Percentiles rank a stretch among this genome's conserved stretches.
These are phyloP conservation scores for Thalassiosira profunda DNA, from an alignment of 108 stramenopile species.

Conservation along the genomic window DNA sequence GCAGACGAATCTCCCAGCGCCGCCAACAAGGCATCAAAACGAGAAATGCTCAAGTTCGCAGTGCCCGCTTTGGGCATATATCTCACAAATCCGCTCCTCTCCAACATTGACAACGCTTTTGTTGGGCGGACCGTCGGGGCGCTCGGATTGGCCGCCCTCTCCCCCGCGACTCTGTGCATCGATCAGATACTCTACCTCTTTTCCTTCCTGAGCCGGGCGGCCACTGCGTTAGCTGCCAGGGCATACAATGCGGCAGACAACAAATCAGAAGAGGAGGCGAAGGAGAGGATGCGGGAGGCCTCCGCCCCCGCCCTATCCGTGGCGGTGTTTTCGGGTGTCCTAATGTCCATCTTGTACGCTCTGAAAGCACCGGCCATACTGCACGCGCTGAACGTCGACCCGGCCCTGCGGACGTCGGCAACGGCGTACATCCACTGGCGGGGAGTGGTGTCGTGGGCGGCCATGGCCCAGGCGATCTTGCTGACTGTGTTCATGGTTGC, in stretches of 20 bases:
- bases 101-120: slow-evolving; percentile 90
- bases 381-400: slow-evolving; percentile 58
- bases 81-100: slow-evolving; percentile 72
- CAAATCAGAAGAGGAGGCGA: slow-evolving; percentile 28
- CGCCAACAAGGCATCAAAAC: slow-evolving; percentile 73
- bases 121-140: slow-evolving; percentile 81
- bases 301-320: slow-evolving; percentile 71
- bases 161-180: slow-evolving; percentile 84
- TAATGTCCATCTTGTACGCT: slow-evolving; percentile 67
- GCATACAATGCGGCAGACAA: slow-evolving; percentile 40
- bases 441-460: slow-evolving; percentile 71
- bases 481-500: slow-evolving; percentile 75
- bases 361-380: slow-evolving; percentile 63
- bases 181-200: slow-evolving; percentile 86
- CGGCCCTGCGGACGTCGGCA: slow-evolving; percentile 39
- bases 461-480: slow-evolving; percentile 64
- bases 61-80: slow-evolving; percentile 83
- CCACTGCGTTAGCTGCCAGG: slow-evolving; percentile 78
- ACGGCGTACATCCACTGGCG: slow-evolving; percentile 79
- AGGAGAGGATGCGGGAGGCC: slow-evolving; percentile 47
- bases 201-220: slow-evolving; percentile 77
- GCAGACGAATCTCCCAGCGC: too few species aligned
- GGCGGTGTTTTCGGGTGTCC: slow-evolving; percentile 54
- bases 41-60: slow-evolving; percentile 81
- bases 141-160: slow-evolving; percentile 75